A percentile compares a stretch with the other conserved stretches of the same genome.
These are phyloP conservation scores for Globisporangium viniferum DNA, from an alignment of 352 stramenopile species.

Conservation along the genomic window DNA sequence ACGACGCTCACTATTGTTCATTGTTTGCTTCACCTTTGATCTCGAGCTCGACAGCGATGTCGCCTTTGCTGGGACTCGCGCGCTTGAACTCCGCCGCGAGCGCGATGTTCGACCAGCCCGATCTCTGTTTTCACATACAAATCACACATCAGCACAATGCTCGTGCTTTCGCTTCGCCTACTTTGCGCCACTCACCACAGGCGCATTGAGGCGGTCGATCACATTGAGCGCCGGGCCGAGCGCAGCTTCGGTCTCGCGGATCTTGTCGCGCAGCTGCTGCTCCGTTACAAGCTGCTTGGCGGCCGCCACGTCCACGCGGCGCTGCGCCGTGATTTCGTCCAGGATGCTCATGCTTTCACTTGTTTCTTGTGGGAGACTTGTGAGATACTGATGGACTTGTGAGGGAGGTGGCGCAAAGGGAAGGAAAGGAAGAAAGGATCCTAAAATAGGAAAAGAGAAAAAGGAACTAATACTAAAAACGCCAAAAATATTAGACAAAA, in stretches of 20 bases:
- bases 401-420: not conserved
- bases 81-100: slow-evolving; percentile 99
- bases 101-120: slow-evolving; percentile 76
- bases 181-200: slow-evolving; percentile 36
- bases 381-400: not conserved
- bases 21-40: slow-evolving; percentile 38
- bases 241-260: slow-evolving; percentile 68
- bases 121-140: slow-evolving; percentile 27
- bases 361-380: not conserved
- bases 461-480: too few species aligned
- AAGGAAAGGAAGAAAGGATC: not conserved
- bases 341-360: slow-evolving; percentile 59
- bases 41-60: slow-evolving; percentile 87
- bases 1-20: too few species aligned
- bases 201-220: slow-evolving; percentile 79
- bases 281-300: slow-evolving; percentile 44
- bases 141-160: not conserved
- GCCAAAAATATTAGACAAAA: too few species aligned
- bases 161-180: slow-evolving; percentile 12
- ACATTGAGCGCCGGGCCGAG: slow-evolving; percentile 88
- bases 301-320: slow-evolving; percentile 58
- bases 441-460: too few species aligned
- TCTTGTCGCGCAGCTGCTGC: slow-evolving; percentile 63
- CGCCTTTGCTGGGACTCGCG: slow-evolving; percentile 95
- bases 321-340: slow-evolving; percentile 74